phyloP scores from a whole-genome alignment of 2,329 filamentous ascomycete species.

The Rachicladosporium sp. region DNA sequence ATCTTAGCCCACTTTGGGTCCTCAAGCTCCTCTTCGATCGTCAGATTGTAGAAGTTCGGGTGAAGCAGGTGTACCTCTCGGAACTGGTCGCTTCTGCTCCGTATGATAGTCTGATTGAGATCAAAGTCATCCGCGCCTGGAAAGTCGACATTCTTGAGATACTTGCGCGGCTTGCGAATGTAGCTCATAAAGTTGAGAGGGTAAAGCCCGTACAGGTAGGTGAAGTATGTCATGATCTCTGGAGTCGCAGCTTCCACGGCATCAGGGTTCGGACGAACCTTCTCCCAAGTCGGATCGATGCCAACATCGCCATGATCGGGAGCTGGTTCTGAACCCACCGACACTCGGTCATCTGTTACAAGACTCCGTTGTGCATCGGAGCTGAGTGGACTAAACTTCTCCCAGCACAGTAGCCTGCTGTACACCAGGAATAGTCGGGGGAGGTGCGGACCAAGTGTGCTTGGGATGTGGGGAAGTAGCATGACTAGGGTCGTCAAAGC shows the following conservation, averaged over 20 bases:
- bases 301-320: constrained; percentile 27
- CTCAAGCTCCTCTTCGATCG: constrained; percentile 65
- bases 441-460: constrained; percentile 54
- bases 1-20: constrained; percentile 72
- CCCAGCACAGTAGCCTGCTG: constrained; percentile 68
- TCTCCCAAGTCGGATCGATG: constrained; percentile 47
- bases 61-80: constrained; percentile 62
- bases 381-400: constrained; percentile 36
- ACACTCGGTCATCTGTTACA: constrained; percentile 23
- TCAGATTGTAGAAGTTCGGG: constrained; percentile 72
- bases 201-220: constrained; percentile 70
- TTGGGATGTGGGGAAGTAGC: constrained; percentile 71
- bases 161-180: constrained; percentile 68
- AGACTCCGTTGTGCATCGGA: constrained; percentile 21
- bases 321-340: constrained; percentile 21
- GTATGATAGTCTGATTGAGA: constrained; percentile 64
- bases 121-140: constrained; percentile 61
- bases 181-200: constrained; percentile 81
- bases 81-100: constrained; percentile 63
- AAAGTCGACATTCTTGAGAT: constrained; percentile 60
- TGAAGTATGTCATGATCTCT: constrained; percentile 64
- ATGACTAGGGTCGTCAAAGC: constrained; percentile 66
- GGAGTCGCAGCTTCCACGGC: constrained; percentile 50
- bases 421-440: constrained; percentile 72
- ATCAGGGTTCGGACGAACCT: constrained; percentile 48